Evolutionary conservation across 768 basidiomycete species (phyloP), one percentile per base, ranked within the genome.

Genomic region (Boletus rex-veris): DNA sequence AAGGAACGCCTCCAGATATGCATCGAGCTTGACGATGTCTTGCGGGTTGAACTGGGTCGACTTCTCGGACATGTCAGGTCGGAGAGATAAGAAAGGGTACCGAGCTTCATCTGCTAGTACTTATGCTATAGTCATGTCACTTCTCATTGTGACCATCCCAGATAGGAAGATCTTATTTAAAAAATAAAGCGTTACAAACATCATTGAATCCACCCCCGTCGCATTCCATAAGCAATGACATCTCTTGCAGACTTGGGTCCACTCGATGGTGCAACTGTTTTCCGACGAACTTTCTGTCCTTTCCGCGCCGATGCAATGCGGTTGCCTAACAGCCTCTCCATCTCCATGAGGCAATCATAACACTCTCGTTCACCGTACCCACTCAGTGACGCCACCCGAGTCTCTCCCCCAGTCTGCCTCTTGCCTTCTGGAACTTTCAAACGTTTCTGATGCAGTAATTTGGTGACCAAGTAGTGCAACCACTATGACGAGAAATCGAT

Each of bases 391-490:
- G n/a, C n/a, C 28, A 55, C 52, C 43, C 30, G 48, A 37, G 21
- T 38, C 7, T 54, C 65, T 33, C 24, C 45, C 24, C 58, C 54
- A 16, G 61, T 64, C 52, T 72, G 72, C 26, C 58, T 75, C 64
- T 75, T 81, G 74, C 67, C 15, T 55, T 64, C 18, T 1, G 88
- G 84, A 36, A 76, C 72, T 58, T 81, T 84, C 28, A 95, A 73
- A 39, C 80, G 79, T 68, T 93, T 93, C 33, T 76, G 76, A 24
- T 81, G 73, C 3, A 95, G 72, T 24, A 95, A 77, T 71, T 93
- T 92, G 48, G 71, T 69, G n/a, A 74, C 68, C 49, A 97, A 75
- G 70, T 95, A 94, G 63, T 94, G 90, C 18, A 96, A 73, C 94
- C 94, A 97, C 94, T 95, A 61, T n/a, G 38, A 28, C 31, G 41